Percentiles rank a stretch among this genome's conserved stretches.
phyloP scores from a whole-genome alignment of 768 basidiomycete genomes.

The Mycena crocata region DNA sequence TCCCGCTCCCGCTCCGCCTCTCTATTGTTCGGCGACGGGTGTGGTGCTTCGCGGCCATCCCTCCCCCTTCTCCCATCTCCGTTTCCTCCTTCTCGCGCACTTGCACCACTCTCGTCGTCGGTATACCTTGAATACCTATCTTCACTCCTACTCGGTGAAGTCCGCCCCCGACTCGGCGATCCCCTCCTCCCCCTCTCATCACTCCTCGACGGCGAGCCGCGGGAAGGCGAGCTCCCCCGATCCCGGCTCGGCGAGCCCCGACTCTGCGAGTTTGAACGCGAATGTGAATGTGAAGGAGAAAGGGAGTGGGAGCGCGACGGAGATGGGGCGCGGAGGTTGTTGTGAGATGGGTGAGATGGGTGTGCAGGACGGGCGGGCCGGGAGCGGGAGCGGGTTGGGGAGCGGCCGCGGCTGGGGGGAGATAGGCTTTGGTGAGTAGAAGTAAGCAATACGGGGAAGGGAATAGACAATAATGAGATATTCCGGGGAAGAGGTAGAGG shows the following conservation, averaged over 20 bases:
- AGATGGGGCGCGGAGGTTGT: slow-evolving; percentile 25
- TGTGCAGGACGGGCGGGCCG: neutral
- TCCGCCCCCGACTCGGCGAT: too few species aligned
- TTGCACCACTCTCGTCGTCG: too few species aligned
- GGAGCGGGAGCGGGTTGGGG: slow-evolving; percentile 21
- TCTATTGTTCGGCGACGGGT: too few species aligned
- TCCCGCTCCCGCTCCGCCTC: slow-evolving; percentile 3
- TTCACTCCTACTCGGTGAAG: too few species aligned
- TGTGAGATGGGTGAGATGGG: neutral
- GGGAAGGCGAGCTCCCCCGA: slow-evolving; percentile 5
- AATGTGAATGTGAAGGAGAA: slow-evolving; percentile 8
- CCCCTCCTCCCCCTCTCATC: neutral
- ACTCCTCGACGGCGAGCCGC: slow-evolving; percentile 1
- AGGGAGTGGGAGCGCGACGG: slow-evolving; percentile 18
- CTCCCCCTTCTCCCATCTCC: too few species aligned
- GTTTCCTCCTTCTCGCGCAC: too few species aligned
- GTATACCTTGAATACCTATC: too few species aligned
- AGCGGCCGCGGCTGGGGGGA: slow-evolving; percentile 24
- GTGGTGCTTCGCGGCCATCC: too few species aligned
- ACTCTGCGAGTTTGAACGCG: neutral
- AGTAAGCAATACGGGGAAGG: too few species aligned
- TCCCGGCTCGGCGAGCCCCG: too few species aligned
- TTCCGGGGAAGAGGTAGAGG: too few species aligned
- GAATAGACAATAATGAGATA: too few species aligned
- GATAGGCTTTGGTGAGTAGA: neutral